Percentiles rank a stretch among this genome's conserved stretches.
Evolutionary conservation across 306 rosid genomes (phyloP).

Genomic region (Medicago arabica): DNA sequence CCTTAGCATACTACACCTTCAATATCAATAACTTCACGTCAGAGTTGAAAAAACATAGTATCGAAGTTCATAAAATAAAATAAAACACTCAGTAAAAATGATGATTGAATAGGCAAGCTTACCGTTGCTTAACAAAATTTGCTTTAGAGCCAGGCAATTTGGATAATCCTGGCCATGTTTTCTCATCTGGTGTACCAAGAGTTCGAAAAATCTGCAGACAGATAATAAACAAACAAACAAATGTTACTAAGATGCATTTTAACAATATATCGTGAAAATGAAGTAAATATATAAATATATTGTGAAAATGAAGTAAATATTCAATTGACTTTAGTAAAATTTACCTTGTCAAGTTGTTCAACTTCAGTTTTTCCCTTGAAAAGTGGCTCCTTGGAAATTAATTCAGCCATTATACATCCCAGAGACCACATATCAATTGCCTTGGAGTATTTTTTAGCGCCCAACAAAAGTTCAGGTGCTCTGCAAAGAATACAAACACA

Average conservation of each 20-base stretch:
- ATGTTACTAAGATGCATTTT: constrained; percentile 14
- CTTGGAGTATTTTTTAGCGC: constrained; percentile 80
- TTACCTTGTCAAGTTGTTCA: constrained; percentile 86
- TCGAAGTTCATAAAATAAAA: neutral
- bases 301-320: neutral
- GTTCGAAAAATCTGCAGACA: constrained; percentile 73
- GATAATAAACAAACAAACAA: neutral
- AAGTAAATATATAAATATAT: neutral
- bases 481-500: constrained; percentile 47
- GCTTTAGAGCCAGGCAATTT: constrained; percentile 72
- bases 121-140: constrained; percentile 77
- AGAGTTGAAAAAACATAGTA: neutral
- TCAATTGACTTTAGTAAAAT: neutral
- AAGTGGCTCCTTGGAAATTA: constrained; percentile 76
- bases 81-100: neutral
- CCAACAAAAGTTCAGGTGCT: constrained; percentile 89
- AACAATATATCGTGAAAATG: neutral
- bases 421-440: constrained; percentile 98
- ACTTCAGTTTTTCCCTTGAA: constrained; percentile 82
- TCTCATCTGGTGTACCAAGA: constrained; percentile 83
- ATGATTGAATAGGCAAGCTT: constrained; percentile 39
- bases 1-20: constrained; percentile 72
- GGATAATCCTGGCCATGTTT: constrained; percentile 83
- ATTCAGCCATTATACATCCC: constrained; percentile 96
- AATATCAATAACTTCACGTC: constrained; percentile 29